Conservation (phyloP, 2,329 filamentous ascomycete species). For the Cryphonectria japonica region DNA sequence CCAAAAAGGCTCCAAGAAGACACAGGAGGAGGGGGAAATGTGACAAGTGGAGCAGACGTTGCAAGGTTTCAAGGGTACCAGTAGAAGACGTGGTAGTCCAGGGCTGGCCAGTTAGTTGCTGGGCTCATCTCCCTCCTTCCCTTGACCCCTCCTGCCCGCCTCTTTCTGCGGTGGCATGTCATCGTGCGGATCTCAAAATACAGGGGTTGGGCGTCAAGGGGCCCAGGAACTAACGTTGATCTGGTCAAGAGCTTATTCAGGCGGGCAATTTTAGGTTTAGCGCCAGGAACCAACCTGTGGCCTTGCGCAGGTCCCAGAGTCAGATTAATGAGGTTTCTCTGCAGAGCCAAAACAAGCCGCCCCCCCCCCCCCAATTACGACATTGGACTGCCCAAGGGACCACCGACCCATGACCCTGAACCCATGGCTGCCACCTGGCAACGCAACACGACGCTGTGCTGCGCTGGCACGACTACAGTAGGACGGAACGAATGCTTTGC, state of each 20-base stretch:
- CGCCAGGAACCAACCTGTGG: not conserved
- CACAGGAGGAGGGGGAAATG: not conserved
- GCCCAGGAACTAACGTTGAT: not conserved
- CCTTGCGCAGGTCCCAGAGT: conserved; percentile 12
- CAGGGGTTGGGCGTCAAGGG: conserved; percentile 3
- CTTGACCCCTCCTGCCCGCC: not conserved
- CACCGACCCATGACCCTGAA: not conserved
- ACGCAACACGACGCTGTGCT: not conserved
- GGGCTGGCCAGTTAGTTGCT: not conserved
- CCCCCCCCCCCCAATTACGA: not conserved
- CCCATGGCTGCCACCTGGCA: not conserved
- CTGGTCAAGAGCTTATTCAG: conserved; percentile 7
- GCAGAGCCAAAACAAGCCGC: not conserved
- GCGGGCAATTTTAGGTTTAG: conserved; percentile 8
- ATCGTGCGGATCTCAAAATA: not conserved
- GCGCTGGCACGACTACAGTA: not conserved
- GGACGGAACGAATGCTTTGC: not conserved
- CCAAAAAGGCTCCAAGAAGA: not conserved
- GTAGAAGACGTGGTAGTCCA: no score
- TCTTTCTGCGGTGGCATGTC: not conserved
- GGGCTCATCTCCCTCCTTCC: not conserved
- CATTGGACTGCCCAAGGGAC: not conserved
- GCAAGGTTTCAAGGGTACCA: not conserved
- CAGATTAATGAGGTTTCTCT: not conserved
- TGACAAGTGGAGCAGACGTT: conserved; percentile 10